Evolutionary conservation across 495 filamentous ascomycete genomes (phyloP), one percentile per base, ranked within the genome.

Genomic region (Penicillium argentinense): DNA sequence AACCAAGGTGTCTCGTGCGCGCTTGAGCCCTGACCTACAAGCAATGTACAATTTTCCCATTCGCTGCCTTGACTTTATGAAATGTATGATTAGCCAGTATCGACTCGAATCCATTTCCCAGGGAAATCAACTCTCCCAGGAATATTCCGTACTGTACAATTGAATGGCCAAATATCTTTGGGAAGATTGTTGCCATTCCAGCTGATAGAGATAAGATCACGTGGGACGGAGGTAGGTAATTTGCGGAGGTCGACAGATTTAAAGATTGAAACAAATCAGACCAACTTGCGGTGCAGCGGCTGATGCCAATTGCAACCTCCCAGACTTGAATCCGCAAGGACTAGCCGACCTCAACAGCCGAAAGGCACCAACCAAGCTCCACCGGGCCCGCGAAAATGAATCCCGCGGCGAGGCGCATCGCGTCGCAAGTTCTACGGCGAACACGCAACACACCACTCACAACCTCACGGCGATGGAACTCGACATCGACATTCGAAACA

Each of bases 401-500:
- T 43, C 43, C 51, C 38, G 47, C 53, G 32, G 55, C 66, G 9
- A 63, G 60, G 47, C 67, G 68, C 50, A 59, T 62, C 23, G 53
- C 63, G 51, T 57, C 59, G 52, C 66, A 66, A 29, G 36, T 66
- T 16, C 38, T 66, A 5, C 60, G 49, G 26, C 56, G 52, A 54
- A 57, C 56, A 49, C 57, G 48, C 47, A 57, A 51, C 18, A 26
- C 47, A 39, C 39, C 42, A 24, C 38, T 56, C 6, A 34, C 44
- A 24, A 47, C 24, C 42, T 39, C 53, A 14, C 61, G 49, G 41
- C 57, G 71, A 60, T 73, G 57, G 34, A 59, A 56, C 26, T 73
- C 72, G 28, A 65, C 67, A 53, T 73, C 72, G 28, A 65, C 67
- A 53, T 60, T 63, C 33, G 60, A 64, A 42, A 57, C 68, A 41